Base-by-base conservation (phyloP, 2,329 filamentous ascomycete genomes). In the Bretziella fagacearum region DNA sequence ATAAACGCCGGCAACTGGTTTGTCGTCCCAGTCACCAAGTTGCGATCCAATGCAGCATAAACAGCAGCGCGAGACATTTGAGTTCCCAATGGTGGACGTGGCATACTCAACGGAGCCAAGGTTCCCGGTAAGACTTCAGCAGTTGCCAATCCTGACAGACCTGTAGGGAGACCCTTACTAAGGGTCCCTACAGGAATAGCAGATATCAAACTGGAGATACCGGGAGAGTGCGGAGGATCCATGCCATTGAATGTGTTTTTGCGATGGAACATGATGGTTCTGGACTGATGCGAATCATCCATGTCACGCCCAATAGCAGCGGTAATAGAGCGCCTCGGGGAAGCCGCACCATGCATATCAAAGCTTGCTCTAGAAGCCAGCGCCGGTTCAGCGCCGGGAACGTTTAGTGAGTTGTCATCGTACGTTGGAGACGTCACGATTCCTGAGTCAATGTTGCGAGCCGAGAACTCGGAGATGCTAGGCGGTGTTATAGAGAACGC, bases 401-500 rank as follows among this genome's bases (percentile, higher is more conserved):
- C 26, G 20, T 26, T 29, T 23, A 48, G 25, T 29, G 46, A 22
- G 26, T 42, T 32, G 23, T 79, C 72, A 36, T 66, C 67, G 6
- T 65, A 61, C 8, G 49, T 27, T 5, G 45, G 44, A 3, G 32
- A 44, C 50, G 69, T 63, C 4, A 65, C 61, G 13, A 67, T 20
- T 53, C 84, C 71, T 17, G 79, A 74, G 53, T 91, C 84, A 4
- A 78, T 67, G 5, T 72, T 67, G 57, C 83, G 87, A 17, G 85
- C 84, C 3, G 89, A 86, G 58, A 96, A 95, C 58, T 96, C 89
- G 0, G 86, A 83, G 4, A 87, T 79, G 25, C 82, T 78, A 11
- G 91, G 84, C 6, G 86, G 82, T 2, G 83, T 91, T 54, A 98
- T 93, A 5, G 87, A 82, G 63, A 96, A 98, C 10, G 91, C 91